These are phyloP conservation scores for Penicillium odoratum DNA, from an alignment of 495 filamentous ascomycete species.

Conservation along the genomic window DNA sequence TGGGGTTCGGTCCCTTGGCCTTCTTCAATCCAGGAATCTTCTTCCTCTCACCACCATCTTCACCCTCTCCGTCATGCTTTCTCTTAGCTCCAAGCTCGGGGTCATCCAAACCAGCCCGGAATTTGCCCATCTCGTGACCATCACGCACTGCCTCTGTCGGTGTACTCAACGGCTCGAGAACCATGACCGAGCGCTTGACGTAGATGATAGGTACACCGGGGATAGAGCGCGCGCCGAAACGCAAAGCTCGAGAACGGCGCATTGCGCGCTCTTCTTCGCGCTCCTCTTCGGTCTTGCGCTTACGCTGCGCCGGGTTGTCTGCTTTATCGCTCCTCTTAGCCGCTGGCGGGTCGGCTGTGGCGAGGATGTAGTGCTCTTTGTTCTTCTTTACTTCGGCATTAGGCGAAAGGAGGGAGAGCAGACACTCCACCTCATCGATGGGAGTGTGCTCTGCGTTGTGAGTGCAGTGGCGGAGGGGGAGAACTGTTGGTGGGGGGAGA, in stretches of 20 bases:
- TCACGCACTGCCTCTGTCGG: constrained; percentile 61
- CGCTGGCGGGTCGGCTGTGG: constrained; percentile 54
- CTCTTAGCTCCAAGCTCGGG: constrained; percentile 39
- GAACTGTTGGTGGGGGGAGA: constrained; percentile 48
- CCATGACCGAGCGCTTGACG: constrained; percentile 83
- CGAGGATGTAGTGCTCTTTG: constrained; percentile 88
- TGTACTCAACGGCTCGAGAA: constrained; percentile 82
- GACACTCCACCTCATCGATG: constrained; percentile 73
- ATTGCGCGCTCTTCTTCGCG: constrained; percentile 37
- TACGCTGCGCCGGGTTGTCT: constrained; percentile 22
- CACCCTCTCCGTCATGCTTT: constrained; percentile 34
- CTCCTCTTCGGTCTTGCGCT: constrained; percentile 29
- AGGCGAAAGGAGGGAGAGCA: constrained; percentile 75
- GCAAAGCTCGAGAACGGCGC: constrained; percentile 35
- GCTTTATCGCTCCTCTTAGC: constrained; percentile 26
- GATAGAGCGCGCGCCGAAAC: constrained; percentile 39
- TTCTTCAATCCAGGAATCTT: constrained; percentile 69
- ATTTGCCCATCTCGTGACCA: constrained; percentile 72
- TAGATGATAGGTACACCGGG: constrained; percentile 80
- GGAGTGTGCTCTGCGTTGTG: constrained; percentile 81
- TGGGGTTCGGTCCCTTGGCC: constrained; percentile 82
- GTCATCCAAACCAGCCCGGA: constrained; percentile 66
- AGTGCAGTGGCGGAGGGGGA: constrained; percentile 85
- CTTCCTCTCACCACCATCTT: constrained; percentile 45
- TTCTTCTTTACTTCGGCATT: constrained; percentile 62